Evolutionary conservation across 257 asterid genomes (phyloP), one percentile per base, ranked within the genome.

Genomic region (Przewalskia tangutica): DNA sequence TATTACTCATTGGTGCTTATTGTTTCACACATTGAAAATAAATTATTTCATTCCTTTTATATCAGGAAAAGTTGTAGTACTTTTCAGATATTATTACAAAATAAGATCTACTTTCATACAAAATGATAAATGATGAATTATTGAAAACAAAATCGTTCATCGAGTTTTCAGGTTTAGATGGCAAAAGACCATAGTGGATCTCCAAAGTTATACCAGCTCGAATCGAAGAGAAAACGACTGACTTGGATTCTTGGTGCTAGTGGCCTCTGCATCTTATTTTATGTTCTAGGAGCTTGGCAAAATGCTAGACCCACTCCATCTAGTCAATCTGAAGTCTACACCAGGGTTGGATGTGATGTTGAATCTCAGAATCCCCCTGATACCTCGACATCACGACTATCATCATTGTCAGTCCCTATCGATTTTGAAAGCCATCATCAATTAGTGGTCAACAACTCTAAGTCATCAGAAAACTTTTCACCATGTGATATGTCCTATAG

Each of bases 371-470:
- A 81, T 32, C 60, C 84, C 42, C 20, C 12, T 11, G 87, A 85
- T 9, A 53, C 11, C 34, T 7, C 92, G 1, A 11, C 86, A 48
- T 55, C 81, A 14, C 46, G 20, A 8, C 13, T 40, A 10, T 20
- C 83, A 18, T 42, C 81, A 13, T 48, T 6, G 1, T n/a, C 71
- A 3, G 86, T 84, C 0, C 85, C 86, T 1, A 86, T 95, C 4
- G 99, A 95, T 84, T 95, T 95, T 27, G 93, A 93, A 56, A 93
- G 93, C 87, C 99, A 92, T 48, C 99, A 95, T 77, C 89, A 89
- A 81, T 81, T 95, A 5, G 85, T 53, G 10, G 85, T 91, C 36
- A 93, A 92, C 84, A 85, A 83, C 55, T 84, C 95, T 0, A 84
- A 75, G 56, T 6, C 58, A 6, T 89, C 40, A 23, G 76, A 89